phyloP scores from a whole-genome alignment of 495 filamentous ascomycete genomes.

The Aspergillus incahuasiensis region DNA sequence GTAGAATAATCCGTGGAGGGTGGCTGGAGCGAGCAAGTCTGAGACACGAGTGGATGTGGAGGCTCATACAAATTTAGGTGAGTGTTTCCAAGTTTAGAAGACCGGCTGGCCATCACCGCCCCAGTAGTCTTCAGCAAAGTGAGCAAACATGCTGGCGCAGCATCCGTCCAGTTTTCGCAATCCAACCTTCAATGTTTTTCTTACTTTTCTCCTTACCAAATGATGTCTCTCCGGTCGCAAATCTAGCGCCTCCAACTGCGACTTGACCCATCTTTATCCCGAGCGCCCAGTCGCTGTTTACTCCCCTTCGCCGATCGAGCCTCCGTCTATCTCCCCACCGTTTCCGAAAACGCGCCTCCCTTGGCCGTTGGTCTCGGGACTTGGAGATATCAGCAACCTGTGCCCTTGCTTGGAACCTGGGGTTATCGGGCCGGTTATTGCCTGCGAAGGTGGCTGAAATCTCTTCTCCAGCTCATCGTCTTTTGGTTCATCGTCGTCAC shows the following conservation, averaged over 20 bases:
- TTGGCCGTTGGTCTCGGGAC: slow-evolving; percentile 9
- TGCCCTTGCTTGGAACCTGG: slow-evolving; percentile 1
- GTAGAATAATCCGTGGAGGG: background rate
- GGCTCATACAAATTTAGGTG: slow-evolving; percentile 7
- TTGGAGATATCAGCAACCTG: slow-evolving; percentile 15
- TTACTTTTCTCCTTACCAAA: background rate
- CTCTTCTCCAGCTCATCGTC: background rate
- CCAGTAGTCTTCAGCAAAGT: slow-evolving; percentile 6
- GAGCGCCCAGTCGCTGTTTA: slow-evolving; percentile 11
- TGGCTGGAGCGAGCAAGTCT: slow-evolving; percentile 5
- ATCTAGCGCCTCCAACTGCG: slow-evolving; percentile 6
- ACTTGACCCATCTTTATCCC: slow-evolving; percentile 3
- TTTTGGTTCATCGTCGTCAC: background rate
- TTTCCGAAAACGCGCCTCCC: slow-evolving; percentile 18
- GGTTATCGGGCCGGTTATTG: background rate
- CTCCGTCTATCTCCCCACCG: slow-evolving; percentile 18
- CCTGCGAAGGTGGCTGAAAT: background rate
- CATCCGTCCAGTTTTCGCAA: slow-evolving; percentile 14
- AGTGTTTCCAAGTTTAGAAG: slow-evolving; percentile 24
- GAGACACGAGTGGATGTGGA: slow-evolving; percentile 16
- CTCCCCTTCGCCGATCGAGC: slow-evolving; percentile 8
- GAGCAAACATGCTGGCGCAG: slow-evolving; percentile 25
- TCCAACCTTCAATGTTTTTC: slow-evolving; percentile 12
- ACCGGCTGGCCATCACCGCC: slow-evolving; percentile 7
- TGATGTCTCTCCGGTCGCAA: background rate